These are phyloP conservation scores for Metschnikowia cubensis DNA, from an alignment of 805 yeast genomes.

Conservation along the genomic window DNA sequence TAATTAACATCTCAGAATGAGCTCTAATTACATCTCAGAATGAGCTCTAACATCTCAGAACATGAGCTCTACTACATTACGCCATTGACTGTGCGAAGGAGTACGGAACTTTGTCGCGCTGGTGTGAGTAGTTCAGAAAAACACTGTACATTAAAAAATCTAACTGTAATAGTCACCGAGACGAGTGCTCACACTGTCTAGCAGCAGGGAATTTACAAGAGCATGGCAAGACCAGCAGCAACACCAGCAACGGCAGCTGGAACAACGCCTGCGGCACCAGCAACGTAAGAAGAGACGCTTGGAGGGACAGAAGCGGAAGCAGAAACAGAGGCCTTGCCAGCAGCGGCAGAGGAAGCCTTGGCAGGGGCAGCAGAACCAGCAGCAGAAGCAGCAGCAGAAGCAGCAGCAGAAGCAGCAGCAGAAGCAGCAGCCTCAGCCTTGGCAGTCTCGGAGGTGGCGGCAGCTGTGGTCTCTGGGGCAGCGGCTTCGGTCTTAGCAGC, in stretches of 20 bases:
- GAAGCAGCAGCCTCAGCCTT: slow-evolving; percentile 1
- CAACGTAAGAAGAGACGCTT: slow-evolving; percentile 9
- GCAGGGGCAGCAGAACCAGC: slow-evolving; percentile 1
- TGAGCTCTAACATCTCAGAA: too few species aligned
- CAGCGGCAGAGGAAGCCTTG: slow-evolving; percentile 4
- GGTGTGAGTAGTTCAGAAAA: too few species aligned
- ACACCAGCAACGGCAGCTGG: slow-evolving; percentile 16
- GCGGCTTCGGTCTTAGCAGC: background rate
- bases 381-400: slow-evolving; percentile 3
- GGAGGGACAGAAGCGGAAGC: slow-evolving; percentile 7
- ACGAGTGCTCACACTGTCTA: background rate
- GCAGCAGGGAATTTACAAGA: slow-evolving; percentile 7
- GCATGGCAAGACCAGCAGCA: slow-evolving; percentile 16
- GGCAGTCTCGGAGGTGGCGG: slow-evolving; percentile 6
- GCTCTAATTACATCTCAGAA: too few species aligned
- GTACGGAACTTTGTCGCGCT: too few species aligned
- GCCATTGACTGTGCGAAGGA: too few species aligned
- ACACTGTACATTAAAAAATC: background rate
- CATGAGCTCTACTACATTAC: too few species aligned
- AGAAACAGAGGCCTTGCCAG: too few species aligned
- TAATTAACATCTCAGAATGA: too few species aligned
- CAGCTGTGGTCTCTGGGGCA: slow-evolving; percentile 3
- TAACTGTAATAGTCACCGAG: background rate
- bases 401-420: slow-evolving; percentile 1
- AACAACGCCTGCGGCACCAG: slow-evolving; percentile 14